These are phyloP conservation scores for Micromonas pusilla DNA, from an alignment of 139 green algal species.

Conservation along the genomic window DNA sequence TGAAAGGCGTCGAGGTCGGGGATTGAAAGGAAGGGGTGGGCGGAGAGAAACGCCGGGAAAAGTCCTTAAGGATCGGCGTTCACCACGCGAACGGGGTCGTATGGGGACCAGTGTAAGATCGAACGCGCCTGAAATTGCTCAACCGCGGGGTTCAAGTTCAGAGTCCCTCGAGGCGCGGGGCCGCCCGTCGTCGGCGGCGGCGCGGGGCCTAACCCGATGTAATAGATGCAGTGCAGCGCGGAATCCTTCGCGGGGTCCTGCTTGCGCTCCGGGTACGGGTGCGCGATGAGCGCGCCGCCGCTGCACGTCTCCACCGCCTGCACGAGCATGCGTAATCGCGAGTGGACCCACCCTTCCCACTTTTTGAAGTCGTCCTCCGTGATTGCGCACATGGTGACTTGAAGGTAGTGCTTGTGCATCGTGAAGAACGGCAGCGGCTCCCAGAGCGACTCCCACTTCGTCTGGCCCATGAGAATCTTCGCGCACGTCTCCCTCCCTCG, in stretches of 20 bases:
- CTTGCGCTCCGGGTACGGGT: conserved; percentile 8
- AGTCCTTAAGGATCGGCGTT: too few relatives aligned
- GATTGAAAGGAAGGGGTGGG: too few relatives aligned
- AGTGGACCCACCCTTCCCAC: conserved; percentile 28
- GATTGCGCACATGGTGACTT: conserved; percentile 4
- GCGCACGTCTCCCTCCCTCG: conserved; percentile 50
- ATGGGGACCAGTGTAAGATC: too few relatives aligned
- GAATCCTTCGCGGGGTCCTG: conserved; percentile 5
- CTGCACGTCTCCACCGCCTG: conserved; percentile 16
- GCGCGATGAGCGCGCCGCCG: conserved; percentile 10
- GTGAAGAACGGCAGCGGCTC: conserved; percentile 4
- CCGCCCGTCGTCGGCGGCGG: neutral
- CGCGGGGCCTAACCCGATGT: conserved; percentile 8
- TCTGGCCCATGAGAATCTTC: neutral
- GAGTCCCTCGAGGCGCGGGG: neutral
- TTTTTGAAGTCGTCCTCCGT: conserved; percentile 20
- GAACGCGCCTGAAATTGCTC: too few relatives aligned
- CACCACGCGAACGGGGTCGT: too few relatives aligned
- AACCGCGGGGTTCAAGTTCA: conserved; percentile 20
- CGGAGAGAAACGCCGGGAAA: too few relatives aligned
- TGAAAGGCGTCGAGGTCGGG: too few relatives aligned
- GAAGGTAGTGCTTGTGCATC: conserved; percentile 22
- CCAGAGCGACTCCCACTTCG: conserved; percentile 9
- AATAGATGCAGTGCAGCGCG: conserved; percentile 6
- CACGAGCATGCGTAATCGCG: conserved; percentile 1